These are phyloP conservation scores for Alternaria sp. DNA, from an alignment of 2,329 filamentous ascomycete species.

Conservation along the genomic window DNA sequence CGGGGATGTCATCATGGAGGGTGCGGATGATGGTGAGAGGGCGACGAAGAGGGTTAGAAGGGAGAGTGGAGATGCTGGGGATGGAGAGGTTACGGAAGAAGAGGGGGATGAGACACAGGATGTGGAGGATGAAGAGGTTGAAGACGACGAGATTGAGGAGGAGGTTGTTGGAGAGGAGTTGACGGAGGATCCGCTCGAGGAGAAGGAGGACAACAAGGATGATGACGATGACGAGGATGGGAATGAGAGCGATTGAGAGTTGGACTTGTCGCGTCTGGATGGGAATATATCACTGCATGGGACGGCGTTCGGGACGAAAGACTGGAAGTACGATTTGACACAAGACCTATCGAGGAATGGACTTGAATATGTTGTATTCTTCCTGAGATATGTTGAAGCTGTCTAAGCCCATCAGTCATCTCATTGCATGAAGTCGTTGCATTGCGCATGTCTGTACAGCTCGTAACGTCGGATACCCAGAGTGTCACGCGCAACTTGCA, in stretches of 20 bases:
- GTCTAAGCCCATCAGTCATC: not conserved
- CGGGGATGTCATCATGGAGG: conserved; percentile 10
- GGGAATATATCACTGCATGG: conserved; percentile 30
- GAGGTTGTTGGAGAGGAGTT: conserved; percentile 60
- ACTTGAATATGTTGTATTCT: not conserved
- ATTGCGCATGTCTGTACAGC: not conserved
- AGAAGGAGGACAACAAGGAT: conserved; percentile 53
- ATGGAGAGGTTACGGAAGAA: conserved; percentile 48
- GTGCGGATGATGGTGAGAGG: conserved; percentile 48
- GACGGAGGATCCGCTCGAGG: conserved; percentile 52
- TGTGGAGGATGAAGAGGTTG: conserved; percentile 58
- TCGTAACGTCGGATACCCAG: not conserved
- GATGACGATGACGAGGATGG: conserved; percentile 63
- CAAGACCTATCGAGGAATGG: not conserved
- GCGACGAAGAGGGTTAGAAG: conserved; percentile 58
- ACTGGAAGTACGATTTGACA: not conserved
- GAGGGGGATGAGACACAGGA: conserved; percentile 52
- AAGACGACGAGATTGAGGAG: conserved; percentile 62
- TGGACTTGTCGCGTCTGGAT: not conserved
- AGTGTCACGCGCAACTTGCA: not conserved
- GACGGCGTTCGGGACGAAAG: conserved; percentile 31
- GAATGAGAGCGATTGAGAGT: conserved; percentile 52
- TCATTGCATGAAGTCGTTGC: not conserved
- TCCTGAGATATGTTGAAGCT: not conserved
- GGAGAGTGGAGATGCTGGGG: conserved; percentile 44